Evolutionary conservation across 1,284 basidiomycete species (phyloP).

Genomic region (Puccinia polysora): DNA sequence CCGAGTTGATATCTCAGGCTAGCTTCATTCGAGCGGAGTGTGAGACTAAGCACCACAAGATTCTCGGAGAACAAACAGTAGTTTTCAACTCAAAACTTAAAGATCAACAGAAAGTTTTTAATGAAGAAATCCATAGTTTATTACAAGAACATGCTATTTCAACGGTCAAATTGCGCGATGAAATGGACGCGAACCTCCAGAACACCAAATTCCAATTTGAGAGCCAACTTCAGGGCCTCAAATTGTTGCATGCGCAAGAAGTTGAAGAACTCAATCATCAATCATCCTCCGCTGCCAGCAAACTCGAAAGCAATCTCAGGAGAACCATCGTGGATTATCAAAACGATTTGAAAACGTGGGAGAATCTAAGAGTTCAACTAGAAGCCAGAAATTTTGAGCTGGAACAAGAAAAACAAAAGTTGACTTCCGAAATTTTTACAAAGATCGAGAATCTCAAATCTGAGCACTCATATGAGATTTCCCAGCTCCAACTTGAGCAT

Average conservation of each 20-base stretch:
- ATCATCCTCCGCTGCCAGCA: background rate
- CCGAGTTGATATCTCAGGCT: conserved; percentile 23
- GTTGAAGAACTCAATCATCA: background rate
- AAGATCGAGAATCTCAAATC: conserved; percentile 3
- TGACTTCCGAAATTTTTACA: background rate
- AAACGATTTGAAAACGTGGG: background rate
- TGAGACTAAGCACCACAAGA: conserved; percentile 12
- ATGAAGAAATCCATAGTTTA: background rate
- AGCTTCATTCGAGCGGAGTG: conserved; percentile 11
- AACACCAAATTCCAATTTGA: background rate
- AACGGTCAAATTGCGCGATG: background rate
- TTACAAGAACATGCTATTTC: background rate
- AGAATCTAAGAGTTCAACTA: background rate
- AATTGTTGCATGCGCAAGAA: conserved; percentile 4
- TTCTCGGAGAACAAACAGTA: background rate
- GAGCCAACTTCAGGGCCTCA: conserved; percentile 7
- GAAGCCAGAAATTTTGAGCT: background rate
- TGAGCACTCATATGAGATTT: conserved; percentile 6
- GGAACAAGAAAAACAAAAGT: background rate
- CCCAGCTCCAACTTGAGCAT: conserved; percentile 24
- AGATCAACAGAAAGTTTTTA: background rate
- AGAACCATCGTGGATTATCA: background rate
- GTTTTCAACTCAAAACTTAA: background rate
- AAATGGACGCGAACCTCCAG: background rate
- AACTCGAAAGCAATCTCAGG: background rate